Evolutionary conservation across 2,329 filamentous ascomycete genomes (phyloP), one percentile per base, ranked within the genome.

Genomic region (Nannizziopsis barbatae): DNA sequence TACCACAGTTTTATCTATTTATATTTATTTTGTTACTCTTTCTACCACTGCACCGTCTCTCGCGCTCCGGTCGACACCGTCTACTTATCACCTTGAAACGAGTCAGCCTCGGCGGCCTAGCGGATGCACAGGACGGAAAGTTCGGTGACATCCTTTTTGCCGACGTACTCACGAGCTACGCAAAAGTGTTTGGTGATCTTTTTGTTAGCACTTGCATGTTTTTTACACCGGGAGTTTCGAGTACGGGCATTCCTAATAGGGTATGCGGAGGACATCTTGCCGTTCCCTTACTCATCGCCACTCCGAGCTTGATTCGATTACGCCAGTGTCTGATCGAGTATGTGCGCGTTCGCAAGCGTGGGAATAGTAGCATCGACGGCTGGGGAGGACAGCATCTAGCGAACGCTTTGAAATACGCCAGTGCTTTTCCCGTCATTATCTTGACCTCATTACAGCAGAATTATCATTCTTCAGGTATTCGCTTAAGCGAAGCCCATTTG

Each of bases 371-470:
- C 20, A 58, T 62, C 10, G 69, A 68, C 30, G 85, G 83, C 30
- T 88, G 82, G 80, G 87, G 85, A 27, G 84, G 85, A 4, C 85
- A 90, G 63, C 88, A 95, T 65, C 72, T 95, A 27, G 88, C 87
- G 63, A 98, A 98, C 73, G 90, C 90, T 8, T 70, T 87, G 58
- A 98, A 98, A 68, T 98, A 98, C 67, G 78, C 84, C n/a, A 88
- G 81, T 8, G 87, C 90, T 0, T 95, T 96, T 60, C 92, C 92
- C 2, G 89, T 96, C 47, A 85, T 96, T 57, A 73, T 90, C 37
- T 73, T 95, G 46, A 82, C 80, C 51, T 81, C 87, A 1, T 66
- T 92, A 60, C 81, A 88, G 68, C 76, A 85, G 52, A 74, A 80
- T 63, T 71, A 74, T 65, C 63, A 76, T 62, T 71, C 74, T 0